phyloP scores from a whole-genome alignment of 2,329 filamentous ascomycete species.

The Myotisia sp. region DNA sequence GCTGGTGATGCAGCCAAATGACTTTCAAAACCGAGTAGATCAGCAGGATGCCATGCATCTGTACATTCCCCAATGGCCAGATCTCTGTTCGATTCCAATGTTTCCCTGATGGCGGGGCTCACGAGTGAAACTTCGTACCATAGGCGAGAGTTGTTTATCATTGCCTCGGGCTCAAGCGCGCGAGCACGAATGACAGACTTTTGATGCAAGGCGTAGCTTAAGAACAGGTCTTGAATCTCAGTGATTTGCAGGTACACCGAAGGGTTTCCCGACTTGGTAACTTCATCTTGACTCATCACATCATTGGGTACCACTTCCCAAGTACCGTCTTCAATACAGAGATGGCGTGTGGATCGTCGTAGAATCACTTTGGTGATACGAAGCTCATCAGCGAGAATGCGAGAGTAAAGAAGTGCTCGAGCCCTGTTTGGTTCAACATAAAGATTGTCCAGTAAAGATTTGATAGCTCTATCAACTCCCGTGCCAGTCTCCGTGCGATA shows the following conservation, averaged over 20 bases:
- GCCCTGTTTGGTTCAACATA: conserved; percentile 19
- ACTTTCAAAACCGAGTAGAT: conserved; percentile 19
- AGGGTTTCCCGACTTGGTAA: conserved; percentile 13
- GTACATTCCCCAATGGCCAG: conserved; percentile 24
- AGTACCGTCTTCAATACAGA: conserved; percentile 9
- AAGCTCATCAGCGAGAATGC: conserved; percentile 15
- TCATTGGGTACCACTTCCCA: neutral
- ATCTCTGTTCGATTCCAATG: conserved; percentile 20
- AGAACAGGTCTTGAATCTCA: conserved; percentile 26
- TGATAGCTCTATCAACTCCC: conserved; percentile 19
- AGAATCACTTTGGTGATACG: conserved; percentile 22
- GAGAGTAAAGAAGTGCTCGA: conserved; percentile 19
- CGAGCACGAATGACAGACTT: conserved; percentile 18
- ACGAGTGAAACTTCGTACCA: conserved; percentile 30
- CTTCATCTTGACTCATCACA: too few relatives aligned
- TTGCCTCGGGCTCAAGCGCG: conserved; percentile 15
- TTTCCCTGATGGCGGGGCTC: conserved; percentile 22
- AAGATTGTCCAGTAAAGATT: conserved; percentile 21
- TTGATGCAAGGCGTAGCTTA: conserved; percentile 15
- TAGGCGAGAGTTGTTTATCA: conserved; percentile 21
- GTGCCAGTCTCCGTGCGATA: conserved; percentile 14
- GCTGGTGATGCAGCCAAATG: conserved; percentile 3
- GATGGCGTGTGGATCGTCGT: conserved; percentile 23
- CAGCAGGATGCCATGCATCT: conserved; percentile 18
- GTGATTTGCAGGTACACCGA: conserved; percentile 23